Evolutionary conservation across 768 basidiomycete genomes (phyloP), one percentile per base, ranked within the genome.

Genomic region (Termitomyces eurrhizus): DNA sequence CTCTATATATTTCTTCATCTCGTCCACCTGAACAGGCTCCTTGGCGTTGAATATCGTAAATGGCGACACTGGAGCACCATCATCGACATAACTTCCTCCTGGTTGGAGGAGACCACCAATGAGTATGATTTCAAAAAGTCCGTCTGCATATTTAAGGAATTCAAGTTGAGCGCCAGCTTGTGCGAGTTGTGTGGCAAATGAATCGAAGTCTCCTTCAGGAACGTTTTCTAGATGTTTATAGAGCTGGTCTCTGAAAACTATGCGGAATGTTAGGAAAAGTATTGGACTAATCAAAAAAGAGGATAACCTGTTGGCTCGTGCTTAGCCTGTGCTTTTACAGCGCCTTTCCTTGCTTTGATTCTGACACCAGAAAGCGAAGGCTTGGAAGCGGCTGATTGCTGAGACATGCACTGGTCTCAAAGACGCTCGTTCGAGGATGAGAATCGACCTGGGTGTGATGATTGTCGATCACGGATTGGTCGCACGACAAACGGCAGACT

Each of bases 41-140:
- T 87, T 85, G 66, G 89, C 89, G 65, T 88, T 87, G 78, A 92
- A 85, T 72, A 95, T 80, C 58, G 93, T 90, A 79, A 98, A 95
- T 42, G 95, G 92, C 41, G 89, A 94, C 14, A 86, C 80, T 33
- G 92, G 90, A 24, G 90, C 88, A 52, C 86, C 87, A 62, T 94
- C 92, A 60, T 97, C 94, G 75, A 98, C 68, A 76, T 92, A 95
- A 68, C 80, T 85, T 62, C 96, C 96, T 55, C 96, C 96, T 21
- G 96, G 97, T 75, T 98, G 95, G 68, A 99, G 86, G 64, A 99
- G 89, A 45, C 94, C 93, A 52, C 96, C 96, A 70, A 95, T 90
- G 69, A 99, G 85, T 72, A 98, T 83, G 78, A 97, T 85, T 77
- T 99, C 95, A 76, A 97, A 98, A 68, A 98, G 88, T 58, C 89